These are phyloP conservation scores for Blepharisma stoltei DNA, from an alignment of 73 alveolate genomes.

Conservation along the genomic window DNA sequence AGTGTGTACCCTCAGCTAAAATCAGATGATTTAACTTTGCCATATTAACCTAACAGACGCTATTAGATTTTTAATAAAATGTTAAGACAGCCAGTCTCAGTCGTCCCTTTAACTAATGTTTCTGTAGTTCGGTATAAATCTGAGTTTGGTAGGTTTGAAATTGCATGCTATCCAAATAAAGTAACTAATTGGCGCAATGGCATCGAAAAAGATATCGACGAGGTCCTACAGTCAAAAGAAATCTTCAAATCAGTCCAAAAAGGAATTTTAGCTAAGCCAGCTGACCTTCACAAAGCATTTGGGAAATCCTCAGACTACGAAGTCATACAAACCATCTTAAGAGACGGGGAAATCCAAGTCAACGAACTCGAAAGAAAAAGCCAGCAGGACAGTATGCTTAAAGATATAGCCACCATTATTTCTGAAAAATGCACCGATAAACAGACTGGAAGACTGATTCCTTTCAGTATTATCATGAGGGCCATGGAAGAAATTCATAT, in stretches of 20 bases:
- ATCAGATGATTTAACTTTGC: not conserved
- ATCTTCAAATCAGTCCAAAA: slow-evolving; percentile 90
- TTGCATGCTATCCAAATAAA: slow-evolving; percentile 95
- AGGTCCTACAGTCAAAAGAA: slow-evolving; percentile 89
- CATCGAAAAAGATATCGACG: slow-evolving; percentile 86
- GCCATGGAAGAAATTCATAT: slow-evolving; percentile 74
- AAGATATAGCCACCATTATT: slow-evolving; percentile 75
- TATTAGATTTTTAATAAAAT: slow-evolving; percentile 20
- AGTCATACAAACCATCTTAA: slow-evolving; percentile 79
- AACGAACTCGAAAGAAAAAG: slow-evolving; percentile 80
- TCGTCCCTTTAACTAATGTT: slow-evolving; percentile 79
- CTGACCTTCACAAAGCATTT: slow-evolving; percentile 77
- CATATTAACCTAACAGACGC: not conserved
- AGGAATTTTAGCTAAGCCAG: slow-evolving; percentile 92
- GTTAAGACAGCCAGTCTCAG: slow-evolving; percentile 67
- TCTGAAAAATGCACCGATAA: slow-evolving; percentile 75
- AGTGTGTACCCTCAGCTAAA: not conserved
- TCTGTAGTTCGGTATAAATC: slow-evolving; percentile 73
- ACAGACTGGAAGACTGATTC: slow-evolving; percentile 61
- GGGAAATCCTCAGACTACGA: slow-evolving; percentile 75
- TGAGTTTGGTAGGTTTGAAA: slow-evolving; percentile 75
- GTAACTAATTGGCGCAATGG: slow-evolving; percentile 91
- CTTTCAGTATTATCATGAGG: slow-evolving; percentile 66
- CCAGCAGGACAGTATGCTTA: slow-evolving; percentile 56
- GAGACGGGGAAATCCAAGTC: slow-evolving; percentile 92